phyloP scores from a whole-genome alignment of 2,329 filamentous ascomycete species.

The Penicillium occitanis region DNA sequence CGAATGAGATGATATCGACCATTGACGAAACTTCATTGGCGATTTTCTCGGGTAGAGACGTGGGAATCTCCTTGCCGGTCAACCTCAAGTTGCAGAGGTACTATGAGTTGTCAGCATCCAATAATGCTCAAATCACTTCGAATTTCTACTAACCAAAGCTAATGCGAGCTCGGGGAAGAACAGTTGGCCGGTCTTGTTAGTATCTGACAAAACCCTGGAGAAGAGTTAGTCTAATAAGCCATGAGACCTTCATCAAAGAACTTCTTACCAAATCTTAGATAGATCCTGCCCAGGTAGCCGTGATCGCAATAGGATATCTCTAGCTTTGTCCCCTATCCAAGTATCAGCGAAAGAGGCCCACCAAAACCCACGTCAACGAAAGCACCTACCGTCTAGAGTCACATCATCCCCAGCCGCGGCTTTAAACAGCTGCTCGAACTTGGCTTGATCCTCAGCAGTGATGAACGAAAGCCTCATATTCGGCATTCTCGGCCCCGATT shows the following conservation, averaged over 20 bases:
- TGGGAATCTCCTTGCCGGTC: conserved; percentile 78
- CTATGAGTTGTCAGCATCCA: not conserved
- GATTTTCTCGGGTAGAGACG: conserved; percentile 74
- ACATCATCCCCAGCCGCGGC: conserved; percentile 83
- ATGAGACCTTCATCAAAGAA: not conserved
- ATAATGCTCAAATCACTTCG: not conserved
- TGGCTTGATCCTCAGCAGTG: conserved; percentile 88
- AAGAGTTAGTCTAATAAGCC: conserved; percentile 13
- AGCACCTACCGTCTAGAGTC: conserved; percentile 68
- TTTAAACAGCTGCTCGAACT: conserved; percentile 97
- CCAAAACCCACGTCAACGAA: conserved; percentile 18
- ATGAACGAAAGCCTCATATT: conserved; percentile 95
- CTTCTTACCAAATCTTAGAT: conserved; percentile 82
- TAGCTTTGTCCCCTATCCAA: conserved; percentile 70
- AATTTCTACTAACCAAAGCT: conserved; percentile 63
- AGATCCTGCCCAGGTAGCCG: conserved; percentile 83
- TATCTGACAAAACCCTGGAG: conserved; percentile 82
- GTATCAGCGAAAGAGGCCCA: conserved; percentile 23
- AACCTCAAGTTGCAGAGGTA: conserved; percentile 95
- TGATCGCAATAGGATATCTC: conserved; percentile 83
- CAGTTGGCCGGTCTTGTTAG: conserved; percentile 91
- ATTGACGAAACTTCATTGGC: conserved; percentile 98
- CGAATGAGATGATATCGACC: conserved; percentile 99
- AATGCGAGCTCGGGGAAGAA: conserved; percentile 97
- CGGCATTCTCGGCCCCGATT: conserved; percentile 70